Percentiles rank a stretch among this genome's conserved stretches.
Evolutionary conservation across 2,329 filamentous ascomycete species (phyloP).

Genomic region (Paracorniculantispora psalliotae): DNA sequence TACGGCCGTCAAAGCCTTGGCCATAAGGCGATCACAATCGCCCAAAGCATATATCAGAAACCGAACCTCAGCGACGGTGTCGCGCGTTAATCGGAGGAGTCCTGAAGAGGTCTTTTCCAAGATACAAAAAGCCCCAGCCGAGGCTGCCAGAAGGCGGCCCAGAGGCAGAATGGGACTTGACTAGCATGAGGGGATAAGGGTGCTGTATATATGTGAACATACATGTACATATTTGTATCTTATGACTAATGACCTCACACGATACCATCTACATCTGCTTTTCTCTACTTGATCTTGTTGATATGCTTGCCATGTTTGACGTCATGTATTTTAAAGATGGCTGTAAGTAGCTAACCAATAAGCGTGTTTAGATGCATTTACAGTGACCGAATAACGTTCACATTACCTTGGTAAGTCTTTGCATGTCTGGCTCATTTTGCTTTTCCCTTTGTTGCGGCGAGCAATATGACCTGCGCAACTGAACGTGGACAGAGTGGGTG

Average conservation of each 20-base stretch:
- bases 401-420: not conserved
- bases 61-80: conserved; percentile 23
- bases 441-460: not conserved
- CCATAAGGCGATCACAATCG: conserved; percentile 31
- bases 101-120: conserved; percentile 42
- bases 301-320: not conserved
- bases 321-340: not conserved
- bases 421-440: not conserved
- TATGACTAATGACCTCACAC: conserved; percentile 28
- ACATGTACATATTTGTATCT: conserved; percentile 35
- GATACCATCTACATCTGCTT: not conserved
- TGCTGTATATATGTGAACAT: conserved; percentile 37
- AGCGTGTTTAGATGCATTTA: not conserved
- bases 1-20: conserved; percentile 23
- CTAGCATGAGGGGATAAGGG: conserved; percentile 30
- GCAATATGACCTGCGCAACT: not conserved
- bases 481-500: not conserved
- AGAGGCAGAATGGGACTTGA: conserved; percentile 36
- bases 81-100: conserved; percentile 34
- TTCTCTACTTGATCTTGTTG: not conserved
- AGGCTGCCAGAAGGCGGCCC: conserved; percentile 35
- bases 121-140: conserved; percentile 43
- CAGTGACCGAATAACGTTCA: not conserved
- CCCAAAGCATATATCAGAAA: conserved; percentile 28
- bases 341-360: not conserved